These are phyloP conservation scores for Aspergillus funiculosus DNA, from an alignment of 495 filamentous ascomycete genomes.

Conservation along the genomic window DNA sequence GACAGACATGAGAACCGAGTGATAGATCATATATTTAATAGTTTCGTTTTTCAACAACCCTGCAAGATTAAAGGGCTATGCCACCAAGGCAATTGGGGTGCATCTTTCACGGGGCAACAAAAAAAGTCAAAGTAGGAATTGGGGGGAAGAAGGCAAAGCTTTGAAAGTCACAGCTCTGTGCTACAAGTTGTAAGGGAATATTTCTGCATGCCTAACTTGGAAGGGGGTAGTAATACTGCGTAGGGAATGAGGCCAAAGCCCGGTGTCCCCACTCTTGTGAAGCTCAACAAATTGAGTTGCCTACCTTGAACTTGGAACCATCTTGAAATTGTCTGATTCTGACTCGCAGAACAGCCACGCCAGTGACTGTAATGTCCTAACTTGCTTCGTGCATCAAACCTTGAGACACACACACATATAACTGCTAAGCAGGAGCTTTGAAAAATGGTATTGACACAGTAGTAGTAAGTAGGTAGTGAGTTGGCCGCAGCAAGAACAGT, in stretches of 20 bases:
- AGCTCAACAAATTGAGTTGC: slow-evolving; percentile 14
- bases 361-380: slow-evolving; percentile 18
- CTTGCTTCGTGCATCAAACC: too few species aligned
- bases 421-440: slow-evolving; percentile 5
- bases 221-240: too few species aligned
- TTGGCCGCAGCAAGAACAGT: too few species aligned
- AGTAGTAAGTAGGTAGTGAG: not conserved
- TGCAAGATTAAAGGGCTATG: slow-evolving; percentile 12
- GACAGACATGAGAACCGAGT: not conserved
- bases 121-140: slow-evolving; percentile 11
- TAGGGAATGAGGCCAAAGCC: slow-evolving; percentile 17
- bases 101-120: slow-evolving; percentile 3
- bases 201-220: slow-evolving; percentile 12
- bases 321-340: slow-evolving; percentile 10
- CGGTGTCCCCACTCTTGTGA: slow-evolving; percentile 15
- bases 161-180: not conserved
- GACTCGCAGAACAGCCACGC: slow-evolving; percentile 23
- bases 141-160: slow-evolving; percentile 1
- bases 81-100: slow-evolving; percentile 5
- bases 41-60: slow-evolving; percentile 14
- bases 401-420: slow-evolving; percentile 1
- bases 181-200: slow-evolving; percentile 10
- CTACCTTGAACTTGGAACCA: slow-evolving; percentile 4
- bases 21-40: slow-evolving; percentile 22
- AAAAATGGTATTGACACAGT: not conserved